A percentile compares a stretch with the other conserved stretches of the same genome.
phyloP scores from a whole-genome alignment of 371 early-diverging fungal species.

The Mortierella sp. region DNA sequence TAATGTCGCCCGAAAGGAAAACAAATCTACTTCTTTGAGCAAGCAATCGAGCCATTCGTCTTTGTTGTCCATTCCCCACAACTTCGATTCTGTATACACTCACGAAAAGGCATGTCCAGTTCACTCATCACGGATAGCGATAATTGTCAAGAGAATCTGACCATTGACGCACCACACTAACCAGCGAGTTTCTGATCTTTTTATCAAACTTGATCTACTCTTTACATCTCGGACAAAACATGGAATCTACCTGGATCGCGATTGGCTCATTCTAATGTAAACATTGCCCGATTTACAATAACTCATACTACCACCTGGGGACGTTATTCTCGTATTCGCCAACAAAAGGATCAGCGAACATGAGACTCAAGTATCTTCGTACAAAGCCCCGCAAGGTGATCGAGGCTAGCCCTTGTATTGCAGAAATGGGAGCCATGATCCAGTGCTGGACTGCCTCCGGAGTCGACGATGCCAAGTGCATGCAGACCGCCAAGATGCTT shows the following conservation, averaged over 20 bases:
- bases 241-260: conserved; percentile 3
- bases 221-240: neutral
- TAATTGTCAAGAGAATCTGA: neutral
- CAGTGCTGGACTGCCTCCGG: conserved; percentile 76
- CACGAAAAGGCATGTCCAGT: neutral
- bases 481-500: conserved; percentile 66
- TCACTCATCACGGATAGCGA: neutral
- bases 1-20: neutral
- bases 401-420: conserved; percentile 73
- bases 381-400: conserved; percentile 74
- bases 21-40: neutral
- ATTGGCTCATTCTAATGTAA: neutral
- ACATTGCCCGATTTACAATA: too few species aligned
- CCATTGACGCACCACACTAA: neutral
- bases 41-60: neutral
- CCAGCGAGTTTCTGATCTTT: conserved; percentile 1
- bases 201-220: neutral
- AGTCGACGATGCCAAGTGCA: conserved; percentile 71
- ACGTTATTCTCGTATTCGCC: neutral
- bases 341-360: conserved; percentile 40
- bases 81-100: conserved; percentile 1
- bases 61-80: neutral
- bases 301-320: neutral
- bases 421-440: conserved; percentile 75
- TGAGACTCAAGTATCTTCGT: conserved; percentile 77